phyloP scores from a whole-genome alignment of 2,329 filamentous ascomycete genomes.

The Aphanoascus verrucosus region DNA sequence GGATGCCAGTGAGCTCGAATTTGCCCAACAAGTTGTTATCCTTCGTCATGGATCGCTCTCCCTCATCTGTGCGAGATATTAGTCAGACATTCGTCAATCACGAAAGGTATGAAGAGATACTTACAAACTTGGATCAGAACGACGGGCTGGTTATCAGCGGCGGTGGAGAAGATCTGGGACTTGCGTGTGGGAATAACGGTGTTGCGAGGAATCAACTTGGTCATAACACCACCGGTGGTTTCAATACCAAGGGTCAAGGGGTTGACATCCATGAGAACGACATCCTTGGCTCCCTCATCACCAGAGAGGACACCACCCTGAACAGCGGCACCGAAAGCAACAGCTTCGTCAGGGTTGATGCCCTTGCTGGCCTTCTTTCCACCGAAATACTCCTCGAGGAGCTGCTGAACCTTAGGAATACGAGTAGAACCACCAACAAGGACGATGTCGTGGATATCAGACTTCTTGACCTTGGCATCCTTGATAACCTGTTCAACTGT shows the following conservation, averaged over 20 bases:
- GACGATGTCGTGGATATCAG: conserved; percentile 89
- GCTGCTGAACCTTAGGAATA: conserved; percentile 92
- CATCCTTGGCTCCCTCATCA: conserved; percentile 64
- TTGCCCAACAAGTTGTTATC: conserved; percentile 97
- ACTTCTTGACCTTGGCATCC: conserved; percentile 95
- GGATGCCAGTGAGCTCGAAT: conserved; percentile 94
- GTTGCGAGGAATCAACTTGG: conserved; percentile 89
- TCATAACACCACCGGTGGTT: conserved; percentile 96
- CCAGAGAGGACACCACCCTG: conserved; percentile 92
- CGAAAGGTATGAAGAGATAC: conserved; percentile 16
- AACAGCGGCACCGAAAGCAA: conserved; percentile 93
- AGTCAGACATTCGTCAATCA: conserved; percentile 13
- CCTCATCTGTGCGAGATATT: conserved; percentile 47
- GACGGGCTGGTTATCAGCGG: conserved; percentile 90
- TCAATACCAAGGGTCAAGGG: conserved; percentile 93
- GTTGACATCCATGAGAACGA: conserved; percentile 97
- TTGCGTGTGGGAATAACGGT: conserved; percentile 92
- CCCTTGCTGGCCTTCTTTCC: conserved; percentile 98
- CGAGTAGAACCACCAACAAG: conserved; percentile 96
- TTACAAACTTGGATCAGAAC: conserved; percentile 83
- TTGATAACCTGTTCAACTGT: conserved; percentile 97
- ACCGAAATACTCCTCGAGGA: conserved; percentile 90
- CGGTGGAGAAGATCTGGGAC: conserved; percentile 95
- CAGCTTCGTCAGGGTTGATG: conserved; percentile 98
- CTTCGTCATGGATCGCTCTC: conserved; percentile 87